These are phyloP conservation scores for Ustilago crameri DNA, from an alignment of 1,284 basidiomycete genomes.

Conservation along the genomic window DNA sequence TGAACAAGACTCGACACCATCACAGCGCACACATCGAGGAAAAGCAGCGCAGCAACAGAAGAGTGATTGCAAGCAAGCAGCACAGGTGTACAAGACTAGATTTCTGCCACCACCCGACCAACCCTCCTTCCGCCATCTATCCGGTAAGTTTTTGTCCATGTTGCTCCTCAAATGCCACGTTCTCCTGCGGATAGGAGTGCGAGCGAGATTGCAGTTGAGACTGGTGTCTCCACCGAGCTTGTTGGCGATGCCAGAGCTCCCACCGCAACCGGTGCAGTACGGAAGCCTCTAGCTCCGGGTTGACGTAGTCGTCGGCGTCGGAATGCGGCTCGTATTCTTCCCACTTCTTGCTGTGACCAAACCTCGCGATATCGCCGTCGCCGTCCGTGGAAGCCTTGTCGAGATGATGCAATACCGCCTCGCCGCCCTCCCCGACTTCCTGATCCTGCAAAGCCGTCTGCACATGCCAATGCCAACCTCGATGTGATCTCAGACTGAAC, in stretches of 20 bases:
- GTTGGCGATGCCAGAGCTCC: slow-evolving; percentile 33
- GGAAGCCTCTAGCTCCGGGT: slow-evolving; percentile 26
- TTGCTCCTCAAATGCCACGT: background rate
- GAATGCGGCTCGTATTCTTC: slow-evolving; percentile 1
- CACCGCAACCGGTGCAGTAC: slow-evolving; percentile 45
- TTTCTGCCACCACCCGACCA: no score
- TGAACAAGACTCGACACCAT: background rate
- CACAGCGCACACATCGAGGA: no score
- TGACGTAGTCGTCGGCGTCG: slow-evolving; percentile 17
- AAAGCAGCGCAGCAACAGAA: no score
- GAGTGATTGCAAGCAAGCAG: no score
- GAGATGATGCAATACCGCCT: no score
- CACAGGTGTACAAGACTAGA: no score
- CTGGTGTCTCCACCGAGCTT: slow-evolving; percentile 1
- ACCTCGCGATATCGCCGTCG: no score
- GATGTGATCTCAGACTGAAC: slow-evolving; percentile 2
- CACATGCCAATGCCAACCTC: slow-evolving; percentile 7
- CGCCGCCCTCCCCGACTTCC: background rate
- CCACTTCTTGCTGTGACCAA: background rate
- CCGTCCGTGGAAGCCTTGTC: no score
- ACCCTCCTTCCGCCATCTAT: background rate
- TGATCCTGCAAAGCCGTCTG: slow-evolving; percentile 18
- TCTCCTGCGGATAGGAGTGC: background rate
- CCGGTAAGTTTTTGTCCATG: background rate
- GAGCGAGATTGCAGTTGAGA: background rate